Evolutionary conservation across 305 asterid genomes (phyloP).

Genomic region (Nicotiana rustica): DNA sequence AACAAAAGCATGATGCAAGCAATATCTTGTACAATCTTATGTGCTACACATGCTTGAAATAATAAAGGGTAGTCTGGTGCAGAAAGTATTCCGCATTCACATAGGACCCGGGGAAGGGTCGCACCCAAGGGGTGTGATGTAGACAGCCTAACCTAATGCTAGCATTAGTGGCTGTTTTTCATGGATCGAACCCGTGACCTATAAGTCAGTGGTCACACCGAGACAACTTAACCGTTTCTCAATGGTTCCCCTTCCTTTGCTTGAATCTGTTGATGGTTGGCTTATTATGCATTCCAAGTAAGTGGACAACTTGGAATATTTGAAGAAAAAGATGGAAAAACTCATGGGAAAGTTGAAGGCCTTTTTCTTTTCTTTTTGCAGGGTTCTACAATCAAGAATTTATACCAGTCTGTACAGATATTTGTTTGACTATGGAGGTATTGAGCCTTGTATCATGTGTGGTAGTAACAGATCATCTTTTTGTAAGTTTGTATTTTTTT

Average conservation of each 20-base stretch:
- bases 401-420: neutral
- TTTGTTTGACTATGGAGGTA: neutral
- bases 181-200: too few relatives aligned
- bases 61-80: too few relatives aligned
- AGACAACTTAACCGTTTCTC: too few relatives aligned
- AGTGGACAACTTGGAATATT: neutral
- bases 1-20: neutral
- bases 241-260: too few relatives aligned
- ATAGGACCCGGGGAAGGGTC: too few relatives aligned
- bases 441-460: slow-evolving; percentile 7
- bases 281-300: neutral
- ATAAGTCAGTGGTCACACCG: too few relatives aligned
- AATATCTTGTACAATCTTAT: neutral
- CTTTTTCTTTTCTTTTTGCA: neutral
- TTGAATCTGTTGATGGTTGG: neutral
- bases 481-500: neutral
- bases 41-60: neutral
- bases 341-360: neutral
- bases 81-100: too few relatives aligned
- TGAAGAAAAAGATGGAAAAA: neutral
- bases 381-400: neutral
- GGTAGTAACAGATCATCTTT: neutral
- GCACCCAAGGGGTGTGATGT: too few relatives aligned
- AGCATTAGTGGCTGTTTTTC: too few relatives aligned
- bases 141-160: too few relatives aligned